These are phyloP conservation scores for Phialophora chinensis DNA, from an alignment of 2,329 filamentous ascomycete species.

Conservation along the genomic window DNA sequence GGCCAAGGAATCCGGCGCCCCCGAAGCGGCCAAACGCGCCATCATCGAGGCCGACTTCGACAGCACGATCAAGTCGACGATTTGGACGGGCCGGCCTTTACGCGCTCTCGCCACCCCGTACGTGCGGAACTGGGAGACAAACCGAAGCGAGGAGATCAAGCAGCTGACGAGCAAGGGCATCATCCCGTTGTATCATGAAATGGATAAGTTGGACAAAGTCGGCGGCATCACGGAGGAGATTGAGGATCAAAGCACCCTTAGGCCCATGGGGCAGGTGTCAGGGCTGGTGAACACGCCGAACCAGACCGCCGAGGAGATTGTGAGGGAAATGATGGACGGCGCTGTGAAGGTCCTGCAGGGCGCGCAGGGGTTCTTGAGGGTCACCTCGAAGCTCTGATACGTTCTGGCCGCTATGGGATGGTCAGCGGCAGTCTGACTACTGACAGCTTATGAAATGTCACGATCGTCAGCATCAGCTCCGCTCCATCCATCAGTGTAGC, in stretches of 20 bases:
- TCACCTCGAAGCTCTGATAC: background rate
- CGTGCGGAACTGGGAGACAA: constrained; percentile 71
- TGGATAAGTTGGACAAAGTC: constrained; percentile 35
- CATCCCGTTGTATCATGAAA: constrained; percentile 67
- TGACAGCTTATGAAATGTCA: background rate
- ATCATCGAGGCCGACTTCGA: constrained; percentile 74
- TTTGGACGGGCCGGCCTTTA: constrained; percentile 76
- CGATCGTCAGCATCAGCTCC: too few relatives aligned
- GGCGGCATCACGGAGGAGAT: constrained; percentile 61
- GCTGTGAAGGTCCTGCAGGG: constrained; percentile 47
- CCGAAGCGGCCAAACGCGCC: constrained; percentile 33
- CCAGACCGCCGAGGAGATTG: constrained; percentile 75
- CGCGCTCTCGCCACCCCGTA: constrained; percentile 77
- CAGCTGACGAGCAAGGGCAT: constrained; percentile 71
- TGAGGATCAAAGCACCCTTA: constrained; percentile 51
- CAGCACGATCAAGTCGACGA: constrained; percentile 76
- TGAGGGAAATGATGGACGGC: constrained; percentile 79
- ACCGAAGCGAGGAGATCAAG: constrained; percentile 68
- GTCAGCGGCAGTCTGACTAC: background rate
- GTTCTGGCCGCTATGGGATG: too few relatives aligned
- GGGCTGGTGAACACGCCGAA: constrained; percentile 67
- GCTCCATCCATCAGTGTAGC: background rate
- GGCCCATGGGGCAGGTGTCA: constrained; percentile 81
- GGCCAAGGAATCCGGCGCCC: constrained; percentile 67
- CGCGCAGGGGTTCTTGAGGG: constrained; percentile 5